A percentile compares a stretch with the other conserved stretches of the same genome.
Evolutionary conservation across 345 rosid genomes (phyloP).

Genomic region (Eucalyptus erythrocorys): DNA sequence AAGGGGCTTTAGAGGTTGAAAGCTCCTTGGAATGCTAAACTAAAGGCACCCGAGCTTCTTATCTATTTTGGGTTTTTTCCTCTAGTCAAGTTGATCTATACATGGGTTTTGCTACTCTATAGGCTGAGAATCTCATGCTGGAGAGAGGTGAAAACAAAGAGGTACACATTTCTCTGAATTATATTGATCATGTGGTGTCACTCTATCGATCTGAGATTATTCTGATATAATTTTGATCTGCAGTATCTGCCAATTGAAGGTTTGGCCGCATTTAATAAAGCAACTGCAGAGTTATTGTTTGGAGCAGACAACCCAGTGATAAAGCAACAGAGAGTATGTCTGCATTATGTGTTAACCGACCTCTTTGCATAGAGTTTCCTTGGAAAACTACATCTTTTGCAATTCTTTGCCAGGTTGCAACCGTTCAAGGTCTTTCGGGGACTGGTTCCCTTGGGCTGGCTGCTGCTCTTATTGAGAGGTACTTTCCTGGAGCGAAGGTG

Average conservation of each 20-base stretch:
- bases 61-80: neutral
- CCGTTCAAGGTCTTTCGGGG: slow-evolving; percentile 96
- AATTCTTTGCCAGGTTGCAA: slow-evolving; percentile 57
- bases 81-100: neutral
- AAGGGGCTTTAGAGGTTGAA: fast-evolving
- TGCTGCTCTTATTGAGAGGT: slow-evolving; percentile 87
- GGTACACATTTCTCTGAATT: slow-evolving; percentile 26
- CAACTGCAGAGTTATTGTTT: slow-evolving; percentile 78
- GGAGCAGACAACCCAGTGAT: slow-evolving; percentile 74
- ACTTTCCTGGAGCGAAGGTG: slow-evolving; percentile 87
- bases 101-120: neutral
- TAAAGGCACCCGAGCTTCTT: fast-evolving
- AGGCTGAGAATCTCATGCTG: slow-evolving; percentile 92
- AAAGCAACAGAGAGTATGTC: slow-evolving; percentile 61
- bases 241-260: slow-evolving; percentile 99
- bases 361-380: neutral
- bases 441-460: slow-evolving; percentile 93
- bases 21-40: fast-evolving
- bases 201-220: neutral
- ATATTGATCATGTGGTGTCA: neutral
- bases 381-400: neutral
- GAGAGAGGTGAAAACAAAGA: slow-evolving; percentile 91
- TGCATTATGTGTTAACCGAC: neutral
- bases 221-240: slow-evolving; percentile 2
- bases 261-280: slow-evolving; percentile 87